A percentile compares a stretch with the other conserved stretches of the same genome.
phyloP scores from a whole-genome alignment of 129 eudicot genomes.

The Artemisia argyi region DNA sequence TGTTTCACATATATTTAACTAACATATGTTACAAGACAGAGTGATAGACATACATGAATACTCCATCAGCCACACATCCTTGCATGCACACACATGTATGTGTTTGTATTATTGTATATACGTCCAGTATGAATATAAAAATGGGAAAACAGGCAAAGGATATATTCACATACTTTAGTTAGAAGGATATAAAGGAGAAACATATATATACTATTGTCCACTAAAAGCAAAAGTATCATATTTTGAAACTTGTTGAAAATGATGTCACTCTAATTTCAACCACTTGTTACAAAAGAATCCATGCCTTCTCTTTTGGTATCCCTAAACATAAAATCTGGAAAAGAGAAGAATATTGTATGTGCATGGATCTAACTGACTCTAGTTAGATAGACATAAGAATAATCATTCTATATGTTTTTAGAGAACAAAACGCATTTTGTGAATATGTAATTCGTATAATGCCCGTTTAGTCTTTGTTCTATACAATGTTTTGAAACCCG shows the following conservation, averaged over 20 bases:
- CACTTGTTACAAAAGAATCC: conserved; percentile 7
- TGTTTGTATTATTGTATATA: not conserved
- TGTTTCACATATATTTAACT: too few relatives aligned
- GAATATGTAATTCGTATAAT: not conserved
- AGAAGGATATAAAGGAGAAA: not conserved
- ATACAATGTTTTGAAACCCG: too few relatives aligned
- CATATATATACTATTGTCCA: not conserved
- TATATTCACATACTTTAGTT: conserved; percentile 13
- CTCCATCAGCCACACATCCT: too few relatives aligned
- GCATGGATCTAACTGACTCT: not conserved
- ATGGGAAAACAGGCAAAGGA: not conserved
- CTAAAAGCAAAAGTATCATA: conserved; percentile 7
- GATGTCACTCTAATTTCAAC: not conserved
- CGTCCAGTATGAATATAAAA: not conserved
- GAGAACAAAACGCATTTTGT: not conserved
- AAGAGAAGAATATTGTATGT: not conserved
- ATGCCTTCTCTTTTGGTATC: conserved; percentile 6
- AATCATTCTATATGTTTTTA: not conserved
- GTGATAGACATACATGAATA: too few relatives aligned
- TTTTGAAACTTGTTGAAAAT: not conserved
- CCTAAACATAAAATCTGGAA: not conserved
- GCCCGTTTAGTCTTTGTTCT: too few relatives aligned
- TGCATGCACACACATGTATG: too few relatives aligned
- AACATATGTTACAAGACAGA: too few relatives aligned
- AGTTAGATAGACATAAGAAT: not conserved